These are phyloP conservation scores for Ceriops decandra DNA, from an alignment of 345 rosid genomes.

Conservation along the genomic window DNA sequence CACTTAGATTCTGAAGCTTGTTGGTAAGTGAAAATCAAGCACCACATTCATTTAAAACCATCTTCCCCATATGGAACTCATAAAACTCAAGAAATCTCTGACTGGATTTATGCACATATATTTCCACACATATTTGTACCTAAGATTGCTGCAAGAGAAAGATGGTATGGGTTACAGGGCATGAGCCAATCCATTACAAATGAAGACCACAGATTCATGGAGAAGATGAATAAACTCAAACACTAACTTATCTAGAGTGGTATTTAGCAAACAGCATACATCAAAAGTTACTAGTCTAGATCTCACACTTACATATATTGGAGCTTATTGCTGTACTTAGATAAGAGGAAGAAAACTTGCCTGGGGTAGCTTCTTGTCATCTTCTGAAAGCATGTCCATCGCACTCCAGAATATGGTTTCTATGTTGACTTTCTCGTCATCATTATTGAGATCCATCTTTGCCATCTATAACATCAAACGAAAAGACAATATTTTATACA, in stretches of 20 bases:
- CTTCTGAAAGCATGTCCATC: constrained; percentile 95
- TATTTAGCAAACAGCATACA: not conserved
- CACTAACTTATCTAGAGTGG: not conserved
- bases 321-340: constrained; percentile 10
- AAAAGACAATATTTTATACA: not conserved
- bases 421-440: constrained; percentile 76
- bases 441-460: constrained; percentile 87
- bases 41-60: not conserved
- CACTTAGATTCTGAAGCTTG: not conserved
- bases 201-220: not conserved
- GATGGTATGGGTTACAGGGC: not conserved
- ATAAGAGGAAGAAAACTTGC: constrained; percentile 44
- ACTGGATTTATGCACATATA: too few relatives aligned
- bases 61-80: not conserved
- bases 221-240: not conserved
- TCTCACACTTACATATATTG: not conserved
- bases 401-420: constrained; percentile 95
- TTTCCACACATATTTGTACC: too few relatives aligned
- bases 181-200: not conserved
- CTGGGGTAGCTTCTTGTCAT: constrained; percentile 99
- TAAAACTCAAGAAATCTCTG: too few relatives aligned
- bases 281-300: not conserved
- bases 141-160: not conserved
- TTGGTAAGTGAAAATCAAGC: not conserved
- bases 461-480: constrained; percentile 57